Evolutionary conservation across 371 early-diverging fungal species (phyloP).

Genomic region (Mucor ambiguus): DNA sequence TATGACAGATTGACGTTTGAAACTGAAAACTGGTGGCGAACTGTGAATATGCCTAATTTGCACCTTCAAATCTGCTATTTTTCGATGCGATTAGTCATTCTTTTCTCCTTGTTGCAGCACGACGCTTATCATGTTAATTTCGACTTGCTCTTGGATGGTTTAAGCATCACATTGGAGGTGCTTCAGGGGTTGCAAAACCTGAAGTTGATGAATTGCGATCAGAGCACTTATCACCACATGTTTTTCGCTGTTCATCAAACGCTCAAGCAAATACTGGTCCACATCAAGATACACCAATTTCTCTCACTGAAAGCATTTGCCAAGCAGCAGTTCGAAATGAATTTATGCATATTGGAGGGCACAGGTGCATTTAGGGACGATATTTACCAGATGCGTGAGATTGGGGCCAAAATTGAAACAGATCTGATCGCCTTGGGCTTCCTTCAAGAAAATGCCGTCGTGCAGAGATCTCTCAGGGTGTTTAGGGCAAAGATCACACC

Average conservation of each 20-base stretch:
- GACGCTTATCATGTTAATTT: background rate
- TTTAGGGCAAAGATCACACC: slow-evolving; percentile 5
- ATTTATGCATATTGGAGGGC: slow-evolving; percentile 33
- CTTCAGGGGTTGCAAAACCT: slow-evolving; percentile 37
- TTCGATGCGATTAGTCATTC: slow-evolving; percentile 41
- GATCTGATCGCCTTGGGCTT: slow-evolving; percentile 11
- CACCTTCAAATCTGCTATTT: slow-evolving; percentile 44
- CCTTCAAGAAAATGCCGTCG: background rate
- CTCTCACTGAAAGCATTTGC: slow-evolving; percentile 16
- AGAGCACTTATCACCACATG: slow-evolving; percentile 54
- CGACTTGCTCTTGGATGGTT: slow-evolving; percentile 35
- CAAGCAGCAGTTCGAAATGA: slow-evolving; percentile 36
- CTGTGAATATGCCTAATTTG: background rate
- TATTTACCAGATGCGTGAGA: slow-evolving; percentile 39
- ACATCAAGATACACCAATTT: slow-evolving; percentile 10
- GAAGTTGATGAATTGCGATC: slow-evolving; percentile 42
- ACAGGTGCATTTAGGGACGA: slow-evolving; percentile 42
- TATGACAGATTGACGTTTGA: slow-evolving; percentile 18
- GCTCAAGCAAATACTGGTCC: slow-evolving; percentile 21
- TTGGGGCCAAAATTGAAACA: slow-evolving; percentile 13
- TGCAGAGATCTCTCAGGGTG: background rate
- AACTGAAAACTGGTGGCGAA: slow-evolving; percentile 29
- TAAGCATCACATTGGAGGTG: slow-evolving; percentile 34
- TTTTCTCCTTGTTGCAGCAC: slow-evolving; percentile 35
- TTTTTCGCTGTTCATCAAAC: slow-evolving; percentile 49